Percentiles rank a stretch among this genome's conserved stretches.
These are phyloP conservation scores for Echinosophora koreensis DNA, from an alignment of 306 rosid genomes.

Conservation along the genomic window DNA sequence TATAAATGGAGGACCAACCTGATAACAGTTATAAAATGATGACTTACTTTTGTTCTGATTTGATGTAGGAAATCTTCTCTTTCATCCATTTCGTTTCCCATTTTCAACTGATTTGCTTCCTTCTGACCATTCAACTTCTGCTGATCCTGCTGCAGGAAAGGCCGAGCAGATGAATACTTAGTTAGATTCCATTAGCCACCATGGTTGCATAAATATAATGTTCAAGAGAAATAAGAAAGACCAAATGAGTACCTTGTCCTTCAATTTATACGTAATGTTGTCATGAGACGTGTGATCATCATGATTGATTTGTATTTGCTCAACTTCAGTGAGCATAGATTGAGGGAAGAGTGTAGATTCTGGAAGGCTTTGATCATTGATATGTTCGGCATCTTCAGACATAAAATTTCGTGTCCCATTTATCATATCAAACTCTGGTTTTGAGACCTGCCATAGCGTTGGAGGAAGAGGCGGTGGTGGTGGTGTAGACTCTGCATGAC, in stretches of 20 bases:
- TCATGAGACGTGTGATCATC: constrained; percentile 50
- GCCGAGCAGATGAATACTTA: constrained; percentile 33
- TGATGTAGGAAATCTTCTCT: constrained; percentile 86
- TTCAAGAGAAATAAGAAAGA: constrained; percentile 17
- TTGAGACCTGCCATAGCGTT: constrained; percentile 62
- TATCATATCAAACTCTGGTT: constrained; percentile 56
- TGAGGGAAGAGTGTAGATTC: constrained; percentile 54
- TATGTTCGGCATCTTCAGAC: constrained; percentile 48
- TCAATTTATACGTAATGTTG: constrained; percentile 43
- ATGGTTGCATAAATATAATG: constrained; percentile 27
- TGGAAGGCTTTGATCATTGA: constrained; percentile 42
- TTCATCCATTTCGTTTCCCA: constrained; percentile 61
- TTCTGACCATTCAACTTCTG: constrained; percentile 54
- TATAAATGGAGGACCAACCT: neutral
- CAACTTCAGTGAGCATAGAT: constrained; percentile 46
- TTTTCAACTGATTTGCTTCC: constrained; percentile 56
- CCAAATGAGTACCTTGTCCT: constrained; percentile 60
- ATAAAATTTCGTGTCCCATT: constrained; percentile 51
- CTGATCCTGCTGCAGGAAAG: constrained; percentile 50
- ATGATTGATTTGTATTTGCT: constrained; percentile 49
- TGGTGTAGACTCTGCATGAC: constrained; percentile 56
- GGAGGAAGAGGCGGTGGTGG: constrained; percentile 82
- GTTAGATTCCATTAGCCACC: constrained; percentile 25
- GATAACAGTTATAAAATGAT: neutral
- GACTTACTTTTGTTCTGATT: constrained; percentile 79